Evolutionary conservation across 2,329 filamentous ascomycete species (phyloP).

Genomic region (Ophiocordyceps robertsii): DNA sequence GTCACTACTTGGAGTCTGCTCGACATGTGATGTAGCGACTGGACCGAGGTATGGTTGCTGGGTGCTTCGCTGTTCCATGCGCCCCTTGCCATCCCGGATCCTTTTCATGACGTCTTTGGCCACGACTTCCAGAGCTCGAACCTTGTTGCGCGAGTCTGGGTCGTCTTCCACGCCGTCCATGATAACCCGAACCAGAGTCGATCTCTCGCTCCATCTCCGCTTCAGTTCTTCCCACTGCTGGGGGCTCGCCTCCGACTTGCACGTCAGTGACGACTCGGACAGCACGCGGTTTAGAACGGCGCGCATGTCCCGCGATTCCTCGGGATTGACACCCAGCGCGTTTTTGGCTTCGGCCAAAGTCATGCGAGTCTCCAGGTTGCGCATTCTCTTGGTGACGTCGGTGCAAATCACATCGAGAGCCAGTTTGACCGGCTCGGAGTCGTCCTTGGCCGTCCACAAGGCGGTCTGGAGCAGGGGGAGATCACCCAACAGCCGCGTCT

Average conservation of each 20-base stretch:
- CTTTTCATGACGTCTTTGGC: conserved; percentile 69
- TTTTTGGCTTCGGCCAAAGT: conserved; percentile 65
- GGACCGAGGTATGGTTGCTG: neutral
- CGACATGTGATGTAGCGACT: neutral
- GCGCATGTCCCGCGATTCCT: conserved; percentile 43
- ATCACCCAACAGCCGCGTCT: conserved; percentile 52
- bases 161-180: conserved; percentile 37
- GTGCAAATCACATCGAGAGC: conserved; percentile 69
- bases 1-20: neutral
- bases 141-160: conserved; percentile 37
- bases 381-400: conserved; percentile 70
- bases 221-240: conserved; percentile 62
- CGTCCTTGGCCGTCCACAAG: conserved; percentile 43
- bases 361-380: conserved; percentile 50
- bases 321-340: conserved; percentile 28
- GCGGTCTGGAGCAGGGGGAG: conserved; percentile 48
- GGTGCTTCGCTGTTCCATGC: conserved; percentile 27
- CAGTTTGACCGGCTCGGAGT: conserved; percentile 48
- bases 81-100: conserved; percentile 51
- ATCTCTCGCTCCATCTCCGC: conserved; percentile 49
- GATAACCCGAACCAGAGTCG: conserved; percentile 38
- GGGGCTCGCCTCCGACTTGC: conserved; percentile 58
- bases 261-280: conserved; percentile 52
- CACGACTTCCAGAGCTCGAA: conserved; percentile 55
- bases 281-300: conserved; percentile 54